Evolutionary conservation across 164 flowering plant species (phyloP).

Genomic region (Chimonanthus praecox): DNA sequence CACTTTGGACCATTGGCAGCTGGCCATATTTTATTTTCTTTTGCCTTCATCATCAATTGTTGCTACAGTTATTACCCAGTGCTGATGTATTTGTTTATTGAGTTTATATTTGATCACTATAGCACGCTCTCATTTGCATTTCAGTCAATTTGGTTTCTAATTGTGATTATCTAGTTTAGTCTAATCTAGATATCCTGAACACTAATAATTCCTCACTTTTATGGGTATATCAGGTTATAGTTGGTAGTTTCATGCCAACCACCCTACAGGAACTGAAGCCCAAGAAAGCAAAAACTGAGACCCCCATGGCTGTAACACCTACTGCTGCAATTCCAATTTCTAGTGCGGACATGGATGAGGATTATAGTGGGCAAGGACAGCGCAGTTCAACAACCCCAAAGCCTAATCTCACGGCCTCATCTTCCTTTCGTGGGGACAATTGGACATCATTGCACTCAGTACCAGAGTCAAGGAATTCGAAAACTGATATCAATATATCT

Average conservation of each 20-base stretch:
- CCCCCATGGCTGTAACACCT: constrained; percentile 25
- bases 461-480: constrained; percentile 53
- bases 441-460: constrained; percentile 59
- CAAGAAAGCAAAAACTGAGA: constrained; percentile 61
- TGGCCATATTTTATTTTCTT: background rate
- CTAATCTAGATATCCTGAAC: no score
- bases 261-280: constrained; percentile 76
- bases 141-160: background rate
- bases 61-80: background rate
- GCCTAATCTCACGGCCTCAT: constrained; percentile 30
- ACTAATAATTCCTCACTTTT: background rate
- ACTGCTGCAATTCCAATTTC: constrained; percentile 63
- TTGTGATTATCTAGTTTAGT: background rate
- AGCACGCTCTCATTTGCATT: background rate
- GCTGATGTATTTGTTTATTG: no score
- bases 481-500: constrained; percentile 64
- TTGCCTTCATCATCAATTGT: background rate
- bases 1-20: background rate
- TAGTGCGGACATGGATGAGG: constrained; percentile 43
- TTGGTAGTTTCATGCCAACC: constrained; percentile 86
- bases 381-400: constrained; percentile 29
- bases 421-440: constrained; percentile 58
- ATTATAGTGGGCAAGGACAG: constrained; percentile 23
- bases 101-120: background rate
- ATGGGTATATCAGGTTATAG: constrained; percentile 57